Evolutionary conservation across 805 yeast genomes (phyloP).

Genomic region (Wickerhamomyces alni): DNA sequence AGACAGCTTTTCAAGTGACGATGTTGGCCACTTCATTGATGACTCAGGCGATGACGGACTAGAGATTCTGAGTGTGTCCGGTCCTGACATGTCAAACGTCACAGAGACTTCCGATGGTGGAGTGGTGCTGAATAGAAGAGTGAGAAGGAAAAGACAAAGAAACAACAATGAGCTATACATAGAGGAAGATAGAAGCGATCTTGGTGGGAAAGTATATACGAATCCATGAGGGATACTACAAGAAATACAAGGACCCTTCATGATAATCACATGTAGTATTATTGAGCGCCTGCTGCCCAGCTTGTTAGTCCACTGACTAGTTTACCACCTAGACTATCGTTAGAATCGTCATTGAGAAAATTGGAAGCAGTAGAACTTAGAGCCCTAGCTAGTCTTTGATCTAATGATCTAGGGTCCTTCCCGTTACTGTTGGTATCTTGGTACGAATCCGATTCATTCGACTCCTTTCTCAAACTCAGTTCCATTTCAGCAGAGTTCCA

Average conservation of each 20-base stretch:
- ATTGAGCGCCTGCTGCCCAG: conserved; percentile 39
- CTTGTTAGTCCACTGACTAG: conserved; percentile 41
- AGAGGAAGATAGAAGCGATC: too few species aligned
- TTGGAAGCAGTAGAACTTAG: conserved; percentile 18
- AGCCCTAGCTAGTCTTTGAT: conserved; percentile 19
- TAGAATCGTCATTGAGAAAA: conserved; percentile 23
- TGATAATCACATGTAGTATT: not conserved
- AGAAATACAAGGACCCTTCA: not conserved
- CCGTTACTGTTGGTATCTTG: not conserved
- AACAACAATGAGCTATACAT: not conserved
- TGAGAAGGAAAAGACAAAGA: not conserved
- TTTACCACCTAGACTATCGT: conserved; percentile 7
- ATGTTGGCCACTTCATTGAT: not conserved
- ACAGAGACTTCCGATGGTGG: not conserved
- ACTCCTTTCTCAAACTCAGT: conserved; percentile 23
- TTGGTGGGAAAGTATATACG: not conserved
- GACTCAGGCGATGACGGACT: not conserved
- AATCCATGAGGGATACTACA: not conserved
- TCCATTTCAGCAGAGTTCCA: conserved; percentile 51
- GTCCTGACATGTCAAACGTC: too few species aligned
- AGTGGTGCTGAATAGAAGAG: not conserved
- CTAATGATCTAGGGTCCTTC: conserved; percentile 7
- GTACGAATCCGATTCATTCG: not conserved
- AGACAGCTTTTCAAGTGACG: not conserved
- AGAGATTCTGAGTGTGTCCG: too few species aligned